These are phyloP conservation scores for Pseudopyrenochaeta lycopersici DNA, from an alignment of 2,329 filamentous ascomycete species.

Conservation along the genomic window DNA sequence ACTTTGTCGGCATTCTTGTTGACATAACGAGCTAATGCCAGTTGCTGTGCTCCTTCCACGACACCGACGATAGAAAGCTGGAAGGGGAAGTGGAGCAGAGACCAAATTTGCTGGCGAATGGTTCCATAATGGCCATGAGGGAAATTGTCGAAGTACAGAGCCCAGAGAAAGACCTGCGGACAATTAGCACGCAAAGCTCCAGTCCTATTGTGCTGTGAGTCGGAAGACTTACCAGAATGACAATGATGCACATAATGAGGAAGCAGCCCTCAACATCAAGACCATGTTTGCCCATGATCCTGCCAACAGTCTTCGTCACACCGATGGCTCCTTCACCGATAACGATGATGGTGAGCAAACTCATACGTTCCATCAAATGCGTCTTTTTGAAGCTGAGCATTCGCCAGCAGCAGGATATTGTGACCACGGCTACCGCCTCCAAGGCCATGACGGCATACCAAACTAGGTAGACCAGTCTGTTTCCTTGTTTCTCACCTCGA, in stretches of 20 bases:
- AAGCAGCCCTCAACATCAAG: constrained; percentile 46
- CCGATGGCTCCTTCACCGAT: constrained; percentile 72
- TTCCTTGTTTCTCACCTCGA: constrained; percentile 15
- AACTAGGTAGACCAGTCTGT: constrained; percentile 39
- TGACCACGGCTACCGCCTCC: constrained; percentile 63
- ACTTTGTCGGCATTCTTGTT: constrained; percentile 56
- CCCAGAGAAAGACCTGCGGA: constrained; percentile 26
- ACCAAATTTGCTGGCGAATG: constrained; percentile 68
- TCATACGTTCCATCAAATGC: constrained; percentile 70
- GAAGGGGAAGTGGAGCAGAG: constrained; percentile 68
- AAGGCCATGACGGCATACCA: constrained; percentile 57
- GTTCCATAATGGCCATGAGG: constrained; percentile 60
- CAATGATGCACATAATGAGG: constrained; percentile 48
- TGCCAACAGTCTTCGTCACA: constrained; percentile 63
- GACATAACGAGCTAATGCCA: constrained; percentile 59
- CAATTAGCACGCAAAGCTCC: constrained; percentile 1
- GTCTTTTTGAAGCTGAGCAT: constrained; percentile 69
- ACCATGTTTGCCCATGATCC: constrained; percentile 48
- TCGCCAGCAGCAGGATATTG: constrained; percentile 63
- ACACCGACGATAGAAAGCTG: constrained; percentile 70
- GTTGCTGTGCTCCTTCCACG: constrained; percentile 70
- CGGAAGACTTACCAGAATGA: constrained; percentile 38
- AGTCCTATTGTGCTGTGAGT: background rate
- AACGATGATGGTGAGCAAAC: constrained; percentile 71
- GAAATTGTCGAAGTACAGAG: constrained; percentile 68